phyloP scores from a whole-genome alignment of 176 grass and related monocot genomes.

The Puya raimondii region DNA sequence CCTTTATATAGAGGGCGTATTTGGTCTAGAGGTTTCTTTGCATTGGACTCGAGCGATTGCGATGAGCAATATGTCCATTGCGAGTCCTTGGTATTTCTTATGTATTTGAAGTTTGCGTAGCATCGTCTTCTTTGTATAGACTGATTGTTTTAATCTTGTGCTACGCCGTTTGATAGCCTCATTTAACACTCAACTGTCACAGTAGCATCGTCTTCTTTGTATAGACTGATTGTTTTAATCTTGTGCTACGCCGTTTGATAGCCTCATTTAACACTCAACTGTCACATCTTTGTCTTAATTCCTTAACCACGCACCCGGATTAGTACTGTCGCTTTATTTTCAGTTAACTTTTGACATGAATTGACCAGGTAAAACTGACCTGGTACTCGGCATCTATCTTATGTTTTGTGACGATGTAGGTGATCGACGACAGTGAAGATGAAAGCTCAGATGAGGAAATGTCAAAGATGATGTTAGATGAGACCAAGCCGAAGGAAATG shows the following conservation, averaged over 20 bases:
- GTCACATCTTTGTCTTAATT: background rate
- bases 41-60: no score
- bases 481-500: constrained; percentile 33
- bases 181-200: background rate
- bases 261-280: background rate
- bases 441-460: constrained; percentile 38
- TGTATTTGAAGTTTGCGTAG: no score
- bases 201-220: no score
- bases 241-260: no score
- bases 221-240: no score
- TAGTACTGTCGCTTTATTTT: background rate
- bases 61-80: no score
- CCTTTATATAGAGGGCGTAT: no score
- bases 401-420: constrained; percentile 8
- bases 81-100: no score
- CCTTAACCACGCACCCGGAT: background rate
- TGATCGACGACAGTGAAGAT: constrained; percentile 10
- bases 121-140: no score
- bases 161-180: no score
- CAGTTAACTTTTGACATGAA: background rate
- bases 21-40: no score
- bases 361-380: constrained; percentile 16
- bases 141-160: no score
- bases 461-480: constrained; percentile 22
- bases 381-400: background rate